Conservation (phyloP, 371 early-diverging fungal genomes). For the Mortierella sp. region DNA sequence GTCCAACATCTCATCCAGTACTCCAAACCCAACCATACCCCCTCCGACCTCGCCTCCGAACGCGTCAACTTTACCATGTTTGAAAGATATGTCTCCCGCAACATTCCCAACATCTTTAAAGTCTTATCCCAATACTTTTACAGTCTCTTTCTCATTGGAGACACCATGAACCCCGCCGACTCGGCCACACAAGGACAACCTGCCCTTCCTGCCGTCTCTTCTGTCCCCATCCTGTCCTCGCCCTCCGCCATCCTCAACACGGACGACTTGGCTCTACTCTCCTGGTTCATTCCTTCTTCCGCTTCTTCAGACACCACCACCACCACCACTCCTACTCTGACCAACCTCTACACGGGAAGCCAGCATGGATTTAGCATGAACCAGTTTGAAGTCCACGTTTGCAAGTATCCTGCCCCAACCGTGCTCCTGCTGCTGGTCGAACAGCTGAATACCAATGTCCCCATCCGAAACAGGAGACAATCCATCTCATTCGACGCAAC, state of each 20-base stretch:
- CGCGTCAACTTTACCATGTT: constrained; percentile 42
- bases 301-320: constrained; percentile 14
- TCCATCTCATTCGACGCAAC: constrained; percentile 35
- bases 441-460: constrained; percentile 13
- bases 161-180: constrained; percentile 17
- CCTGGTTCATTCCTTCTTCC: constrained; percentile 67
- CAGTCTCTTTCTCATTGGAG: constrained; percentile 56
- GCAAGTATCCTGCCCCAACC: constrained; percentile 75
- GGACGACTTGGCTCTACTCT: constrained; percentile 56
- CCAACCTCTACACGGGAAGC: constrained; percentile 62
- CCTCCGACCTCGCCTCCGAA: constrained; percentile 28
- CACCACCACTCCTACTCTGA: too few relatives aligned
- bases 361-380: constrained; percentile 76
- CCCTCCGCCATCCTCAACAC: constrained; percentile 58
- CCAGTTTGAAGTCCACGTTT: constrained; percentile 68
- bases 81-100: constrained; percentile 56
- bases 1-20: constrained; percentile 42
- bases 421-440: constrained; percentile 61
- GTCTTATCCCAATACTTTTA: constrained; percentile 62
- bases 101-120: constrained; percentile 61
- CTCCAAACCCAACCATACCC: background rate
- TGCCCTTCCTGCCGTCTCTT: constrained; percentile 21
- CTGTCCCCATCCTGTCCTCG: constrained; percentile 25
- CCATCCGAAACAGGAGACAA: constrained; percentile 16
- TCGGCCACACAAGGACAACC: background rate